Percentiles rank a stretch among this genome's conserved stretches.
Evolutionary conservation across 345 rosid genomes (phyloP).

Genomic region (Salix viminalis): DNA sequence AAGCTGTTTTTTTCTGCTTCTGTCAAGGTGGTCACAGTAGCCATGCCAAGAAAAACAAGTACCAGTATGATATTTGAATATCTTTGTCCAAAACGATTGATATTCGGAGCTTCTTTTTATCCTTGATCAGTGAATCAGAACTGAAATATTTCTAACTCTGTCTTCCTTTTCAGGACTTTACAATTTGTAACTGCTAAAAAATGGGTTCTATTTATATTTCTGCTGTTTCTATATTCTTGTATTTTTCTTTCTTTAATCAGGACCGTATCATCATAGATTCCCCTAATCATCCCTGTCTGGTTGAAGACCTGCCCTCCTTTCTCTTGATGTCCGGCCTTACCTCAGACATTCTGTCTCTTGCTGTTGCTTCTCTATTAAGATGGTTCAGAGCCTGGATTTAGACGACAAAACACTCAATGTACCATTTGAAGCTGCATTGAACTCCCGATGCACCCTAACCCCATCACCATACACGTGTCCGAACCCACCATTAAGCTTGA

Average conservation of each 20-base stretch:
- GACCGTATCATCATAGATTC: slow-evolving; percentile 19
- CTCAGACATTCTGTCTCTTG: slow-evolving; percentile 37
- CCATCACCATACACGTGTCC: slow-evolving; percentile 13
- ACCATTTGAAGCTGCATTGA: not conserved
- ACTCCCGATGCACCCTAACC: slow-evolving; percentile 6
- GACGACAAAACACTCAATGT: not conserved
- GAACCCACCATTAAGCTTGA: not conserved
- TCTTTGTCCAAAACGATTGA: slow-evolving; percentile 28
- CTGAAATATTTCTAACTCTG: slow-evolving; percentile 8
- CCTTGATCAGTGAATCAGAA: not conserved
- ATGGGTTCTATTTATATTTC: not conserved
- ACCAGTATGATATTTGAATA: slow-evolving; percentile 12
- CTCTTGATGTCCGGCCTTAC: slow-evolving; percentile 20
- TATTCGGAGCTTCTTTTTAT: not conserved
- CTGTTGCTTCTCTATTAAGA: not conserved
- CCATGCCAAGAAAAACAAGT: slow-evolving; percentile 3
- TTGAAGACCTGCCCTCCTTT: slow-evolving; percentile 19
- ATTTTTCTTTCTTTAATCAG: slow-evolving; percentile 5
- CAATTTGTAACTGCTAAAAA: not conserved
- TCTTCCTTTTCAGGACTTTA: not conserved
- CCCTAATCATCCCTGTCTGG: slow-evolving; percentile 8
- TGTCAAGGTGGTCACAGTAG: slow-evolving; percentile 3
- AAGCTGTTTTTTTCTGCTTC: not conserved
- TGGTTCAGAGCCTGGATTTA: not conserved
- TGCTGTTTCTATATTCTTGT: not conserved